Base-by-base conservation (phyloP, 2,329 filamentous ascomycete genomes). In the Didymella sp. region DNA sequence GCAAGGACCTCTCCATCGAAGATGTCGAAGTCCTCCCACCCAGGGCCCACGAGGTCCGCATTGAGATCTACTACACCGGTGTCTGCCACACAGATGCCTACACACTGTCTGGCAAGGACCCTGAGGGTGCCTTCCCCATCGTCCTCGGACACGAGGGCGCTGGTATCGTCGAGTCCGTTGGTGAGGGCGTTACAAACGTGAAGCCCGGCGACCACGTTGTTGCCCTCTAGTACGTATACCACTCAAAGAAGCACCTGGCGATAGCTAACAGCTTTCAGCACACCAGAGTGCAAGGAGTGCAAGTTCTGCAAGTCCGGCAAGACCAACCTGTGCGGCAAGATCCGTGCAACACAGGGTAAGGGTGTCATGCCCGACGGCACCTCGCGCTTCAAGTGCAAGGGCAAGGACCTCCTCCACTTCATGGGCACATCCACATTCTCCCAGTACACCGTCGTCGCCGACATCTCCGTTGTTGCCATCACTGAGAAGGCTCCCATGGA, bases 301-400 rank as follows among this genome's bases (percentile, higher is more conserved):
- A 98, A 98, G 84, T 98, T 98, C 86, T 99, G 95, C 89, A 95
- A 92, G 80, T 98, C 94, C 38, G 95, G 94, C 81, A 99, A 99
- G 88, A 98, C 94, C 73, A 96, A 98, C 81, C 89, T 98, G 57
- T 98, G 94, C 82, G 95, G 95, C 78, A 98, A 98, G 87, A 99
- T 99, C 79, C 89, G 95, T 72, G 91, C 92, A 42, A 98, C 95
- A 41, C 95, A 99, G 82, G 95, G 95, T 71, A 90, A 88, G 79
- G 95, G 95, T 74, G 87, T 97, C 68, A 96, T 99, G 93, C 95
- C 95, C 56, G 95, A 99, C 78, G 94, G 94, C 71, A 98, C 94
- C 66, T 89, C 90, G 56, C 90, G 95, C 72, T 97, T 98, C 87
- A 91, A 86, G 80, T 92, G 89, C 85, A 95, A 94, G 79, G 95